Evolutionary conservation across 1,139 yeast genomes (phyloP).

Genomic region (Hyphopichia khmerensis): DNA sequence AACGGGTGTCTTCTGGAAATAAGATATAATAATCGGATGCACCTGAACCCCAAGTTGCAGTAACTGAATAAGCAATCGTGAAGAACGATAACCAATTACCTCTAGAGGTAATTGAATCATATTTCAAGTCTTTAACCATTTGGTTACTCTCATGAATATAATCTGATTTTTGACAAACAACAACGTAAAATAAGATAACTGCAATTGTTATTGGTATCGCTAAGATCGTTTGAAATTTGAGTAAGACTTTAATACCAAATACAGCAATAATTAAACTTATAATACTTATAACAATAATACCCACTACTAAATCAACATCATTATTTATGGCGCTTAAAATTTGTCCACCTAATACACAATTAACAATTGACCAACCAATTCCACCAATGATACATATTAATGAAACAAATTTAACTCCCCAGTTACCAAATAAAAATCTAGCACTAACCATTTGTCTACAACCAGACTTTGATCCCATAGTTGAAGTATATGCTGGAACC

Average conservation of each 20-base stretch:
- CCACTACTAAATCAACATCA: conserved; percentile 63
- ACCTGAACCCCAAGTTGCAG: conserved; percentile 89
- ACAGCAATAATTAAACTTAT: conserved; percentile 66
- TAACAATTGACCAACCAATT: conserved; percentile 86
- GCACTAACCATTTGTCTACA: conserved; percentile 85
- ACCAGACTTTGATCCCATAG: conserved; percentile 87
- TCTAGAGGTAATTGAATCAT: conserved; percentile 28
- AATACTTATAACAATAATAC: conserved; percentile 67
- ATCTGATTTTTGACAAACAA: conserved; percentile 55
- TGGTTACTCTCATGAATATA: conserved; percentile 9
- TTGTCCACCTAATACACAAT: conserved; percentile 84
- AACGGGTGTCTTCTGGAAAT: conserved; percentile 73
- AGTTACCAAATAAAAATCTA: conserved; percentile 78
- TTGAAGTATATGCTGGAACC: conserved; percentile 77
- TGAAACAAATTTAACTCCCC: conserved; percentile 73
- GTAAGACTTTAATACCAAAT: conserved; percentile 71
- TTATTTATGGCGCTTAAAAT: conserved; percentile 64
- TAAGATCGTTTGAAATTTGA: conserved; percentile 65
- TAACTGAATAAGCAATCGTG: conserved; percentile 72
- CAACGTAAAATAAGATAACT: conserved; percentile 67
- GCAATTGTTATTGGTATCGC: conserved; percentile 71
- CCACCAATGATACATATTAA: conserved; percentile 70
- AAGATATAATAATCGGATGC: conserved; percentile 84
- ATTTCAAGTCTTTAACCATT: neutral
- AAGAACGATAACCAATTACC: conserved; percentile 78